Conservation (phyloP, 495 filamentous ascomycete species). For the Penicillium atrosanguineum region DNA sequence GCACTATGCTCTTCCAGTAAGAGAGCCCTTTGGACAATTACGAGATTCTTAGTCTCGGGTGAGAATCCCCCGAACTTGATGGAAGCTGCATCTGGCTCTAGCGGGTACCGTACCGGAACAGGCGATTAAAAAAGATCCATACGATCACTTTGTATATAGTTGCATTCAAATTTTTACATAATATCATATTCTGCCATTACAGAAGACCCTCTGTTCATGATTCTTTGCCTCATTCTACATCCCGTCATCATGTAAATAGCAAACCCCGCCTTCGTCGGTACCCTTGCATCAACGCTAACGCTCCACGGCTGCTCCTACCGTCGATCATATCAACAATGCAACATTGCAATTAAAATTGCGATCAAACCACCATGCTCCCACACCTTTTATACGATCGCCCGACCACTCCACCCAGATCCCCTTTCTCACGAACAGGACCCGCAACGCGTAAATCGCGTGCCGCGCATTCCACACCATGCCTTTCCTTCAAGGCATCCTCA, state of each 20-base stretch:
- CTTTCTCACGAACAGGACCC: not conserved
- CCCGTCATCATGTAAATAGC: not conserved
- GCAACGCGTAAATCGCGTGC: not conserved
- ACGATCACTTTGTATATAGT: not conserved
- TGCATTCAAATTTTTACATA: not conserved
- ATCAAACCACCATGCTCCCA: slow-evolving; percentile 1
- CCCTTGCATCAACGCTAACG: slow-evolving; percentile 17
- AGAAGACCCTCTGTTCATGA: not conserved
- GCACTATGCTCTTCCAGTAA: slow-evolving; percentile 28
- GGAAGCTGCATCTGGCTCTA: slow-evolving; percentile 1
- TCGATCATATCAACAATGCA: slow-evolving; percentile 22
- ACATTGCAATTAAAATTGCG: slow-evolving; percentile 10
- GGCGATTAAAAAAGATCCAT: not conserved
- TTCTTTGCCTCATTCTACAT: not conserved
- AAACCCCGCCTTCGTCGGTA: slow-evolving; percentile 10
- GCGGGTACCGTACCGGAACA: not conserved
- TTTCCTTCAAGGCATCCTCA: not conserved
- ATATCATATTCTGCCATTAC: not conserved
- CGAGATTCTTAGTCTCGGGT: not conserved
- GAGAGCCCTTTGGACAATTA: not conserved
- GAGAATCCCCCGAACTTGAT: not conserved
- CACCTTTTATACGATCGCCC: not conserved
- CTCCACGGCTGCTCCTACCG: slow-evolving; percentile 5
- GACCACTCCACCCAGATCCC: not conserved
- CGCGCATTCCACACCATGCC: not conserved